Base-by-base conservation (phyloP, 2,329 filamentous ascomycete genomes). In the Epichloe typhina region DNA sequence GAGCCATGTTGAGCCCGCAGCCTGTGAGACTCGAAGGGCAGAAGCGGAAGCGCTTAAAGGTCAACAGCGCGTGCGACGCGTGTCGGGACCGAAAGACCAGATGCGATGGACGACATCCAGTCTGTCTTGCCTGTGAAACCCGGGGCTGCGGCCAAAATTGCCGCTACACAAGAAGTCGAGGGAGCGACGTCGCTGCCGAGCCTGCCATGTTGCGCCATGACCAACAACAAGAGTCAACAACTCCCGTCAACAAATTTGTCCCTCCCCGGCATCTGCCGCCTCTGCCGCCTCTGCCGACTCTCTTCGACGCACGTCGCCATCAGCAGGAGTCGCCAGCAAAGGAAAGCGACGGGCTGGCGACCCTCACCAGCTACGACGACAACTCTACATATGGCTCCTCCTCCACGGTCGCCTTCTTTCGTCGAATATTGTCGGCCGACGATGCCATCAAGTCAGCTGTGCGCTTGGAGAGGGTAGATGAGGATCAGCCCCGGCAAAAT, bases 341-440 rank as follows among this genome's bases (percentile, higher is more conserved):
- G 12, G 48, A 50, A n/a, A 50, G 48, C 48, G 48, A 50, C n/a
- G 48, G 48, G 26, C 35, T 50, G 19, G 48, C 48, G 12, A 50
- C 48, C 15, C 40, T 50, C 3, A 50, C 48, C 19, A 50, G 48
- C 48, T 33, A 50, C 19, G 48, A 50, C 21, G 48, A 50, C 23
- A 26, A 50, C 9, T 45, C 48, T 19, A 50, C 48, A 19, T 50
- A 50, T 21, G 48, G 48, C 26, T 50, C 48, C 35, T 50, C 48
- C 5, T 50, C 48, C 15, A 50, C 48, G 8, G 48, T 50, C 5
- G 40, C 48, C n/a, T 50, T 50, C 33, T 50, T 50, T 19, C 48
- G 48, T 35, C 48, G 35, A 26, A 50, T 50, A 1, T 11, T 50
- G 21, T 44, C 41, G 4, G 41, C 33, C 2, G 48, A 50, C 33